Conservation (phyloP, 2,329 filamentous ascomycete genomes). For the Dryadomyces quercivorus region DNA sequence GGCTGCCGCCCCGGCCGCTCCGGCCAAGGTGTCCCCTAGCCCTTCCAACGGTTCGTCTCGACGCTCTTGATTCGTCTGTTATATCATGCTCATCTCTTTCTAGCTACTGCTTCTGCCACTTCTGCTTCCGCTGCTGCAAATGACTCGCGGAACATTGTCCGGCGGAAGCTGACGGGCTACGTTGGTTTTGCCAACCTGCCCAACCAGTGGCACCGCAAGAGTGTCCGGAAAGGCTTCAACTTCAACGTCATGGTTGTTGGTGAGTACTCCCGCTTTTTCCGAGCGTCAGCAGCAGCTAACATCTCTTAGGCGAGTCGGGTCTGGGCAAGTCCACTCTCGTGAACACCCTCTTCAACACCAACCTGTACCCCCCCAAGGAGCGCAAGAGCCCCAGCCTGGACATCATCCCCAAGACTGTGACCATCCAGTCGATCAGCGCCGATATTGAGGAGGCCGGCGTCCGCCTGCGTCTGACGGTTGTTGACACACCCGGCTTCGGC, state of each 20-base stretch:
- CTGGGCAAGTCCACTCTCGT: slow-evolving; percentile 98
- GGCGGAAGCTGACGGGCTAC: slow-evolving; percentile 95
- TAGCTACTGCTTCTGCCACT: background rate
- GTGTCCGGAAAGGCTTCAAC: slow-evolving; percentile 99
- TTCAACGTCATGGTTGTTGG: slow-evolving; percentile 99
- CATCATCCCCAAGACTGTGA: slow-evolving; percentile 96
- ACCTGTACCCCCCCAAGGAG: slow-evolving; percentile 96
- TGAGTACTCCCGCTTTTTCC: slow-evolving; percentile 34
- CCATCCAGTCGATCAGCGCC: slow-evolving; percentile 87
- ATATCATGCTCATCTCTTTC: background rate
- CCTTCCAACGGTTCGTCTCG: background rate
- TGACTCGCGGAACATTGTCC: slow-evolving; percentile 89
- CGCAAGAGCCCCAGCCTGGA: slow-evolving; percentile 94
- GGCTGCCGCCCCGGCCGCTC: slow-evolving; percentile 17
- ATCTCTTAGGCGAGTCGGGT: slow-evolving; percentile 79
- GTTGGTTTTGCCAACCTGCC: slow-evolving; percentile 97
- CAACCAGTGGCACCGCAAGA: slow-evolving; percentile 99
- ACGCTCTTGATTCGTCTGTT: background rate
- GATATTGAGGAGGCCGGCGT: slow-evolving; percentile 99
- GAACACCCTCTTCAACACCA: slow-evolving; percentile 99
- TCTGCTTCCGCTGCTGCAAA: slow-evolving; percentile 30
- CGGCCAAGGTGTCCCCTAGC: slow-evolving; percentile 15
- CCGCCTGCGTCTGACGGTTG: slow-evolving; percentile 87
- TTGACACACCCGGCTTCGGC: slow-evolving; percentile 95
- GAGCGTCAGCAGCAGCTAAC: background rate